Conservation (phyloP, 345 rosid genomes). For the Garcia nutans region DNA sequence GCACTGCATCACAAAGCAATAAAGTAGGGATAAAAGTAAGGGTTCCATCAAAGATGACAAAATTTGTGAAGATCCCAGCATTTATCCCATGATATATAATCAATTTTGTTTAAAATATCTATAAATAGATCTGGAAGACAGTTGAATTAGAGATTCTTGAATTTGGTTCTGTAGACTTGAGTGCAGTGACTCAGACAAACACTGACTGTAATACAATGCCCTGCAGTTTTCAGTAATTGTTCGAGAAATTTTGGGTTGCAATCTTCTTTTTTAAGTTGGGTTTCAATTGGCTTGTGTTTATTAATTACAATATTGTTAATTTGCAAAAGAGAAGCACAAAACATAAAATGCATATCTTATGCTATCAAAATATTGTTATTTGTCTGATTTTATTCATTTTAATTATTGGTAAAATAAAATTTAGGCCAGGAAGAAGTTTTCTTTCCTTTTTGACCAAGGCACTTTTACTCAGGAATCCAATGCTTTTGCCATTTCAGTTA, state of each 20-base stretch:
- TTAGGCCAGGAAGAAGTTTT: no score
- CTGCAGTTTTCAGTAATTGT: not conserved
- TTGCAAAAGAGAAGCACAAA: not conserved
- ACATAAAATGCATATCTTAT: no score
- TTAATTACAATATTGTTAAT: no score
- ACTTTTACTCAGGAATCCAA: no score
- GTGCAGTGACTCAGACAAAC: not conserved
- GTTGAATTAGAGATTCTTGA: not conserved
- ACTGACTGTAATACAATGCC: not conserved
- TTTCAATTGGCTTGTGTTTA: no score
- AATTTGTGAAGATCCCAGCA: not conserved
- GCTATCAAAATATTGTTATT: not conserved
- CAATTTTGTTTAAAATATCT: no score
- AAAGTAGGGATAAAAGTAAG: not conserved
- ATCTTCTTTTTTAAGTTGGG: not conserved
- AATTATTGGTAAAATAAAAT: not conserved
- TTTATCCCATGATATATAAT: no score
- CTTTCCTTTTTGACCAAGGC: no score
- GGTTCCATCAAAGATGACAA: not conserved
- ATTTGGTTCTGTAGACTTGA: not conserved
- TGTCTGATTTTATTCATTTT: not conserved
- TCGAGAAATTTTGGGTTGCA: not conserved
- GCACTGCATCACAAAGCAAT: conserved; percentile 40
- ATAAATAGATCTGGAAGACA: not conserved
- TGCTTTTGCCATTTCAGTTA: no score